Conservation (phyloP, 2,329 filamentous ascomycete genomes). For the Aspergillus spinulosporus region DNA sequence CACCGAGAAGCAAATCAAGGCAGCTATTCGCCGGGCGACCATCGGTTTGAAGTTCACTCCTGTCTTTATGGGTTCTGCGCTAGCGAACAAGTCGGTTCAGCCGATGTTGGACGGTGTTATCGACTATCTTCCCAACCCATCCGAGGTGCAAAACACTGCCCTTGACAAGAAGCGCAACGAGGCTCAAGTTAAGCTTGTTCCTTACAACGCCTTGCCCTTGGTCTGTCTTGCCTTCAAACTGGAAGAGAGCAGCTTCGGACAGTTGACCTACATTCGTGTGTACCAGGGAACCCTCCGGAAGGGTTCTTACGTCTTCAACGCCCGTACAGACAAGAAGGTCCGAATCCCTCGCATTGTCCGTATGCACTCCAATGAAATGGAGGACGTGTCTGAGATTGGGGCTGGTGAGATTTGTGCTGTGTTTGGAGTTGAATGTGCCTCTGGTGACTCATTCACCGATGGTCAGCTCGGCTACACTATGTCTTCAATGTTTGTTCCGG, state of each 20-base stretch:
- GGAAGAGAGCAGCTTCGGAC: constrained; percentile 97
- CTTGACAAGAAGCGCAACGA: constrained; percentile 80
- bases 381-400: constrained; percentile 87
- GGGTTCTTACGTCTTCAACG: constrained; percentile 89
- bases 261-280: constrained; percentile 96
- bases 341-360: constrained; percentile 95
- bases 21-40: constrained; percentile 88
- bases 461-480: constrained; percentile 89
- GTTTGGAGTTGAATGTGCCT: constrained; percentile 96
- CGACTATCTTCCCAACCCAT: constrained; percentile 91
- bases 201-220: constrained; percentile 91
- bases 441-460: constrained; percentile 97
- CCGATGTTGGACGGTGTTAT: constrained; percentile 96
- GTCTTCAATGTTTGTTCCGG: constrained; percentile 95
- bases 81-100: constrained; percentile 93
- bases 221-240: constrained; percentile 97
- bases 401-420: constrained; percentile 98
- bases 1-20: constrained; percentile 79
- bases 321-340: constrained; percentile 90
- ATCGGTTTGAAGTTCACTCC: constrained; percentile 86
- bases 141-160: constrained; percentile 84
- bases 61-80: constrained; percentile 92
- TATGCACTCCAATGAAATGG: constrained; percentile 99
- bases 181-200: constrained; percentile 78
- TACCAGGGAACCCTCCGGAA: constrained; percentile 92